Percentiles rank a stretch among this genome's conserved stretches.
Conservation (phyloP, 1,284 basidiomycete species). For the Lentinula novae-zelandiae region DNA sequence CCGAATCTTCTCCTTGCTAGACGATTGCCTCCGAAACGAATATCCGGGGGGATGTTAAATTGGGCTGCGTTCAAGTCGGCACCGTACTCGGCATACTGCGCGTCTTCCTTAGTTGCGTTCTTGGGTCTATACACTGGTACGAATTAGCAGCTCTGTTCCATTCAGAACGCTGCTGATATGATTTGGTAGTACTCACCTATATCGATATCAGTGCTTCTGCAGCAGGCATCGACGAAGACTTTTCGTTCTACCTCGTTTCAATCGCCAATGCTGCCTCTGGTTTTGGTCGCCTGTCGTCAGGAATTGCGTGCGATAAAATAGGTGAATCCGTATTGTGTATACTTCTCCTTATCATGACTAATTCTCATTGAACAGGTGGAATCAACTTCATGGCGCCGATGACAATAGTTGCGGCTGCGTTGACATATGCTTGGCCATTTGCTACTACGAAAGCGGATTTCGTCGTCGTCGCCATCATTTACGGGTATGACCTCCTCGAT, state of each 20-base stretch:
- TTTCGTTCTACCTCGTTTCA: slow-evolving; percentile 48
- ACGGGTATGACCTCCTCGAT: slow-evolving; percentile 34
- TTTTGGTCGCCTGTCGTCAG: slow-evolving; percentile 37
- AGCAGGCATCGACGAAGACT: slow-evolving; percentile 36
- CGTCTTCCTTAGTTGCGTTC: slow-evolving; percentile 43
- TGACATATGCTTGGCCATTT: slow-evolving; percentile 53
- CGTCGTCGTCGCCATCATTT: slow-evolving; percentile 40
- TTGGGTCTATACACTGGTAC: slow-evolving; percentile 60
- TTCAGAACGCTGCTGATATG: not conserved
- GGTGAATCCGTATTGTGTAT: slow-evolving; percentile 23
- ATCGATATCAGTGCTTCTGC: slow-evolving; percentile 40
- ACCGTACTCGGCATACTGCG: slow-evolving; percentile 40
- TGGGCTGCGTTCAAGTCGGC: slow-evolving; percentile 42
- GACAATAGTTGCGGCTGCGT: slow-evolving; percentile 37
- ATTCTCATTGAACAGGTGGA: slow-evolving; percentile 28
- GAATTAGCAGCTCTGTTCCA: slow-evolving; percentile 12
- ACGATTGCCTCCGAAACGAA: slow-evolving; percentile 46
- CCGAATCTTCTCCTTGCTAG: slow-evolving; percentile 40
- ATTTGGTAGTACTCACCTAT: slow-evolving; percentile 39
- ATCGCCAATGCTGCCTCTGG: slow-evolving; percentile 45
- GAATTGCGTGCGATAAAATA: slow-evolving; percentile 35
- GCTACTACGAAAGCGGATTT: slow-evolving; percentile 31
- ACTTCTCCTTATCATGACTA: not conserved
- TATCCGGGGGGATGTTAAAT: slow-evolving; percentile 48
- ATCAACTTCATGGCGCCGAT: slow-evolving; percentile 48